Evolutionary conservation across 2,329 filamentous ascomycete genomes (phyloP), one percentile per base, ranked within the genome.

Genomic region (Chalaropsis thielavioides): DNA sequence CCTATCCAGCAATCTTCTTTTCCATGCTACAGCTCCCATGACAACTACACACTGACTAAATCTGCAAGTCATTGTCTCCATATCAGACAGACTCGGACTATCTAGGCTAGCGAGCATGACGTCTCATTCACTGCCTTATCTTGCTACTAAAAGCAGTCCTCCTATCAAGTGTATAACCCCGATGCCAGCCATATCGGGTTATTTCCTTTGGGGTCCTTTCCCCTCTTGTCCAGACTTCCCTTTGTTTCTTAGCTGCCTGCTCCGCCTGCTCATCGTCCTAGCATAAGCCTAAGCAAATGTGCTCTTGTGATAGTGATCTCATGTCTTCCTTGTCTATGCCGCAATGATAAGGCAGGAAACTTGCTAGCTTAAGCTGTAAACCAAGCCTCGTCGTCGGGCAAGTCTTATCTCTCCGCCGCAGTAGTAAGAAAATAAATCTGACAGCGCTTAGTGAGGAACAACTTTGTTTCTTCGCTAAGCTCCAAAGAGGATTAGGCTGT

Each of bases 371-470:
- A 31, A 10, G 11, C 31, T 35, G 31, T 35, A 35, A 35, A 35
- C 7, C 35, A 38, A 38, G 35, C 6, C 13, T 38, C 19, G 51
- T 38, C 43, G 43, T 58, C 51, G 51, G 51, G 2, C 51, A 58
- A 58, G 51, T 58, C 51, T 58, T 58, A 58, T 58, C 51, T 58
- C 51, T n/a, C 43, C 24, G 31, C 27, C 19, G 51, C 15, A 35
- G 8, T 10, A 35, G 31, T 13, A 19, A 24, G 24, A 51, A 51
- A 19, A 51, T 5, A 24, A 24, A 19, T 22, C 11, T 58, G 51
- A 58, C 51, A 58, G 51, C 51, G 51, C 51, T 38, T 58, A 58
- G 27, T n/a, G 24, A 58, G 51, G 51, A 38, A 58, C 27, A 58
- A 58, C 51, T 19, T 58, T 38, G 51, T 58, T 58, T 58, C 17